phyloP scores from a whole-genome alignment of 345 rosid genomes.

The Gossypium thurberi region DNA sequence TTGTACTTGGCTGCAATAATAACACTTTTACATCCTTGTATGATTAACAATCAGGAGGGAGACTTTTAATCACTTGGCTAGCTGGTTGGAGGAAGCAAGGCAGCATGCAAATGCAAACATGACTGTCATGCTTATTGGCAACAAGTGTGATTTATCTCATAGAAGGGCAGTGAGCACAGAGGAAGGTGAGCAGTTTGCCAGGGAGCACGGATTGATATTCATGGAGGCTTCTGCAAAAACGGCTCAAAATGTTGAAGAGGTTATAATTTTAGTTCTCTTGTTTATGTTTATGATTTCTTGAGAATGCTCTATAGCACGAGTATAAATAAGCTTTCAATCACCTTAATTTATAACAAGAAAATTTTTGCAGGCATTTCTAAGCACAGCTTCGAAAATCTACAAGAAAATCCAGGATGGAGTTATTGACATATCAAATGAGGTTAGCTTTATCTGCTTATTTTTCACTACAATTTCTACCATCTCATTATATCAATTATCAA shows the following conservation, averaged over 20 bases:
- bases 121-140: not conserved
- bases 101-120: conserved; percentile 4
- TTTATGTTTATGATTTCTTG: not conserved
- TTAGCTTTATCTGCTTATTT: not conserved
- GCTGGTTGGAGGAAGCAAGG: conserved; percentile 6
- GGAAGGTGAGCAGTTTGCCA: conserved; percentile 1
- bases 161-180: conserved; percentile 1
- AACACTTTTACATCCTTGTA: not conserved
- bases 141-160: not conserved
- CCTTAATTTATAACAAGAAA: not conserved
- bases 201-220: not conserved
- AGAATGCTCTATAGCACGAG: not conserved
- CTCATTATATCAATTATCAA: not conserved
- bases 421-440: not conserved
- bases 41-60: not conserved
- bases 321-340: not conserved
- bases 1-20: not conserved
- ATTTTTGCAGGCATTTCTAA: not conserved
- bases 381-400: not conserved
- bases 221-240: not conserved
- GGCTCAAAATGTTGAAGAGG: not conserved
- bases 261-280: not conserved
- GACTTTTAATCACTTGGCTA: not conserved
- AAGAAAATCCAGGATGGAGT: conserved; percentile 1
- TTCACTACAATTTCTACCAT: not conserved